These are phyloP conservation scores for Anthoceros angustus DNA, from an alignment of 225 moss, liverwort and hornwort genomes.

Conservation along the genomic window DNA sequence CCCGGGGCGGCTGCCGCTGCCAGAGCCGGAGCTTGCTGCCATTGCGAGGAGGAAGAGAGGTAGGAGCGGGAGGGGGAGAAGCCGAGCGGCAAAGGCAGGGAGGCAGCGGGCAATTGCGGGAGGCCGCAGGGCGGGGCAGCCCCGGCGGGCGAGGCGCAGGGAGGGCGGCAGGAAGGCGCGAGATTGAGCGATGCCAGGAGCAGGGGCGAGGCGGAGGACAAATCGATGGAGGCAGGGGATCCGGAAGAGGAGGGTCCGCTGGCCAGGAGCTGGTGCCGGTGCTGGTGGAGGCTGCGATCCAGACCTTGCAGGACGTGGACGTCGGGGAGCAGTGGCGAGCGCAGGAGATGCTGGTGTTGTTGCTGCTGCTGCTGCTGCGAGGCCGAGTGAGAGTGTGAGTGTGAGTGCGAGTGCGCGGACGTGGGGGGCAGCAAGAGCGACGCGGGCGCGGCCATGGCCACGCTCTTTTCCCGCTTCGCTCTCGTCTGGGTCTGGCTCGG, in stretches of 20 bases:
- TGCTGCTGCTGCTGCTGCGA: not conserved
- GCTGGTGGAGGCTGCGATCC: not conserved
- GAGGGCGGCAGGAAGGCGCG: not conserved
- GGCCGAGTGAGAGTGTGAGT: not conserved
- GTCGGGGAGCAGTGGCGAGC: not conserved
- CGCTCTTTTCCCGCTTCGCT: not conserved
- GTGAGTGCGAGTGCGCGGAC: not conserved
- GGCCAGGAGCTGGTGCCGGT: not conserved
- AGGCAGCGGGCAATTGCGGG: too few species aligned
- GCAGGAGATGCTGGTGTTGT: not conserved
- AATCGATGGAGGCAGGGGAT: not conserved
- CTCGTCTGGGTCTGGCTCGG: too few species aligned
- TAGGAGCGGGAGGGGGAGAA: too few species aligned
- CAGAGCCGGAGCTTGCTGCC: too few species aligned
- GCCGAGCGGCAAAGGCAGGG: too few species aligned
- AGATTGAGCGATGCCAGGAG: not conserved
- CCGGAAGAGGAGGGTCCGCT: not conserved
- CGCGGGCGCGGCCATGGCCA: not conserved
- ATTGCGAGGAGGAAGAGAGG: too few species aligned
- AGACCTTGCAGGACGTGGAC: not conserved
- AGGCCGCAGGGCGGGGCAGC: too few species aligned
- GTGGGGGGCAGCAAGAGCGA: not conserved
- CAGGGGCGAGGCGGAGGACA: not conserved
- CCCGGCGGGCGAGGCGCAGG: too few species aligned
- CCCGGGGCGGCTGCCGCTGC: too few species aligned